Percentiles rank a stretch among this genome's conserved stretches.
Conservation (phyloP, 2,329 filamentous ascomycete species). For the Clarireedia sp. region DNA sequence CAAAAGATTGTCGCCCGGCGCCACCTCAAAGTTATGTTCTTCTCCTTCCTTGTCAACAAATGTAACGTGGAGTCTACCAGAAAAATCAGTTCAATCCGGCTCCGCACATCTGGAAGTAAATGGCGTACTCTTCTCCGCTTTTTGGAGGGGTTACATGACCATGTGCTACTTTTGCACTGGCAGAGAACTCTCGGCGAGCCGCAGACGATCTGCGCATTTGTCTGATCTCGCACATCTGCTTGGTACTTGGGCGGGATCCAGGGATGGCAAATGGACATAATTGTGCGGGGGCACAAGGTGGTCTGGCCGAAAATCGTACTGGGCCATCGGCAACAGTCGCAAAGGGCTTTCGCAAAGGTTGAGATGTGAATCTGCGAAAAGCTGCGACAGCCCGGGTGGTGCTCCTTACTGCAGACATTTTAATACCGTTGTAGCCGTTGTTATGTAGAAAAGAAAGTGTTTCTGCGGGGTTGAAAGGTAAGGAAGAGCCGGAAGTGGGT, state of each 20-base stretch:
- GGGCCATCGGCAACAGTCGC: constrained; percentile 5
- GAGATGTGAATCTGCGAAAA: constrained; percentile 9
- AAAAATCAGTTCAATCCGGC: constrained; percentile 1
- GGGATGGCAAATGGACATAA: constrained; percentile 3
- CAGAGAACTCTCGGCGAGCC: constrained; percentile 49
- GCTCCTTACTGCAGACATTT: constrained; percentile 15
- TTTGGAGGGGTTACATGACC: constrained; percentile 79
- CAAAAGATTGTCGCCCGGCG: constrained; percentile 82
- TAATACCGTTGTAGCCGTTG: neutral
- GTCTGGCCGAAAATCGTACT: constrained; percentile 7
- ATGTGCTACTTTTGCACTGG: constrained; percentile 53
- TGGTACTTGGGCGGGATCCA: constrained; percentile 4
- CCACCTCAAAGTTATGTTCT: constrained; percentile 68
- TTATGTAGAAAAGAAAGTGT: neutral
- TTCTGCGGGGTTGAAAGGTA: neutral
- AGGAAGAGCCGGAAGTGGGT: constrained; percentile 1
- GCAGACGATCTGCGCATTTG: neutral
- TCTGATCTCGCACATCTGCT: constrained; percentile 2
- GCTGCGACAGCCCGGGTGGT: constrained; percentile 6
- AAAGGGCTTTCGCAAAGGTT: constrained; percentile 12
- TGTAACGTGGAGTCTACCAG: constrained; percentile 68
- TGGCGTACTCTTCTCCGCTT: constrained; percentile 77
- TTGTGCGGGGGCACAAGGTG: neutral
- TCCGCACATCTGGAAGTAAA: neutral
- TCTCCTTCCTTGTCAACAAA: constrained; percentile 88